Conservation (phyloP, 1,284 basidiomycete species). For the Mycena citricolor region DNA sequence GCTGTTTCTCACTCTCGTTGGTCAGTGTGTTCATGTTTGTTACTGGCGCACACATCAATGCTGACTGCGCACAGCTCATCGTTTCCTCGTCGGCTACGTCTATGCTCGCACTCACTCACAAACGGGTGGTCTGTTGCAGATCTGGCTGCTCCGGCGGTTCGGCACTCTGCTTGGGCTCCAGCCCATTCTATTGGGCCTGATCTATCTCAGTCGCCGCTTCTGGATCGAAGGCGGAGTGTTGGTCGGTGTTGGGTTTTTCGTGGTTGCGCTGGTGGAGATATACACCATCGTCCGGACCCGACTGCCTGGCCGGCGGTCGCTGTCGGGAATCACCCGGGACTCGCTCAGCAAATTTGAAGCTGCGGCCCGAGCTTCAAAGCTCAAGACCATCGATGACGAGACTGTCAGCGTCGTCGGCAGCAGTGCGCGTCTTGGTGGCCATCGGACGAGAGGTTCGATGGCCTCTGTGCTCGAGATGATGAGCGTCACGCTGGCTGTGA, state of each 20-base stretch:
- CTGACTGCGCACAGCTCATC: conserved; percentile 50
- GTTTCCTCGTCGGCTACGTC: conserved; percentile 74
- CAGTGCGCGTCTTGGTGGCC: conserved; percentile 39
- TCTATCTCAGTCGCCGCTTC: conserved; percentile 61
- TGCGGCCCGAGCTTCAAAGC: conserved; percentile 38
- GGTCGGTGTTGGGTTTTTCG: conserved; percentile 51
- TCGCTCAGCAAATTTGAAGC: conserved; percentile 54
- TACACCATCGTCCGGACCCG: conserved; percentile 53
- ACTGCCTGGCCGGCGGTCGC: conserved; percentile 43
- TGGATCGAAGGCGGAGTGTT: conserved; percentile 73
- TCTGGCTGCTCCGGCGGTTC: conserved; percentile 74
- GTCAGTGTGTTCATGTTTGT: conserved; percentile 39
- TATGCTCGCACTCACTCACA: conserved; percentile 68
- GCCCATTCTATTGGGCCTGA: conserved; percentile 71
- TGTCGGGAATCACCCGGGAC: conserved; percentile 58
- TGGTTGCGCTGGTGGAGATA: conserved; percentile 56
- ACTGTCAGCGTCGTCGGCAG: conserved; percentile 52
- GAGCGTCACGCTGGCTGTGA: conserved; percentile 70
- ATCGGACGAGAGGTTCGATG: conserved; percentile 60
- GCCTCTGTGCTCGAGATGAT: conserved; percentile 80
- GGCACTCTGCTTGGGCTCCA: conserved; percentile 66
- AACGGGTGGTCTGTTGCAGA: conserved; percentile 68
- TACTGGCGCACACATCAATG: background rate
- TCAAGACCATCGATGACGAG: conserved; percentile 47
- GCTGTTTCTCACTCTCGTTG: conserved; percentile 67